phyloP scores from a whole-genome alignment of 2,329 filamentous ascomycete genomes.

The Coniochaeta sp. region DNA sequence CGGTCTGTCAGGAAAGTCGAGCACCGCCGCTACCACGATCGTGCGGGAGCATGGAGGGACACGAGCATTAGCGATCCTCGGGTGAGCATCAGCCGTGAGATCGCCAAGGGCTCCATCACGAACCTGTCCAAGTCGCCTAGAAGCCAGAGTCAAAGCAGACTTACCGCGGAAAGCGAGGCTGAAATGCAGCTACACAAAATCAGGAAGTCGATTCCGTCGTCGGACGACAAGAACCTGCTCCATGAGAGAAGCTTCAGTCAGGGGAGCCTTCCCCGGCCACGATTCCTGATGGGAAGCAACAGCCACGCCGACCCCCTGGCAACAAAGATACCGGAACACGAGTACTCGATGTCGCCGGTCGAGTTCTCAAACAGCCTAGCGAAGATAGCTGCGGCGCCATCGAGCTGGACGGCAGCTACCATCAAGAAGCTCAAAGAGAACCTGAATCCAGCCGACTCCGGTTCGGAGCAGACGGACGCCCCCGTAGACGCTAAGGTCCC shows the following conservation, averaged over 20 bases:
- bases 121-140: slow-evolving; percentile 16
- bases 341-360: slow-evolving; percentile 16
- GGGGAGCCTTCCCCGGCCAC: slow-evolving; percentile 14
- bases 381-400: slow-evolving; percentile 20
- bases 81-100: slow-evolving; percentile 32
- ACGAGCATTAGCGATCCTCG: slow-evolving; percentile 30
- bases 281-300: slow-evolving; percentile 19
- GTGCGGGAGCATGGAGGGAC: slow-evolving; percentile 36
- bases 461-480: slow-evolving; percentile 2
- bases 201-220: slow-evolving; percentile 26
- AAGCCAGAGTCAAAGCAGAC: slow-evolving; percentile 15
- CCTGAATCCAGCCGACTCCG: slow-evolving; percentile 6
- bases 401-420: slow-evolving; percentile 23
- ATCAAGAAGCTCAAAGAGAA: slow-evolving; percentile 21
- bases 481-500: neutral
- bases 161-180: slow-evolving; percentile 30
- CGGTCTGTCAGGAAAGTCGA: slow-evolving; percentile 31
- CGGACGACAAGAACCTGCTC: neutral
- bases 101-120: slow-evolving; percentile 26
- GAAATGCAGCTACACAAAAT: slow-evolving; percentile 35
- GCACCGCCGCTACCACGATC: slow-evolving; percentile 33
- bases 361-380: slow-evolving; percentile 19
- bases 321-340: slow-evolving; percentile 15
- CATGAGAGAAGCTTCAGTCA: neutral
- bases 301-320: slow-evolving; percentile 24